Evolutionary conservation across 2,329 filamentous ascomycete species (phyloP).

Genomic region (Aspergillus pseudoterreus): DNA sequence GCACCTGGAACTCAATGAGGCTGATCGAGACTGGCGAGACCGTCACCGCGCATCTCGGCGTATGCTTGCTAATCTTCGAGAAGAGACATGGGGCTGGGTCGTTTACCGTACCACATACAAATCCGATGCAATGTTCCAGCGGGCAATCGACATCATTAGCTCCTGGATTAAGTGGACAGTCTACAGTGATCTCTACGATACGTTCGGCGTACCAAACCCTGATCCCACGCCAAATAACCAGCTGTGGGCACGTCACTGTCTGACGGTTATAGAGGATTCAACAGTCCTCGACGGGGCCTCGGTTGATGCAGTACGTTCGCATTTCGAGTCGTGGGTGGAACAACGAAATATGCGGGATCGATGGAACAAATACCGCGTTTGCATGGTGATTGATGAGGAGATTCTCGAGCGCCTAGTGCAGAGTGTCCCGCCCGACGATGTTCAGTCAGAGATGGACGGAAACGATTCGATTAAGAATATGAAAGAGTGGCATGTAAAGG

Average conservation of each 20-base stretch:
- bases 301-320: neutral
- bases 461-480: too few relatives aligned
- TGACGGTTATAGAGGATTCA: slow-evolving; percentile 3
- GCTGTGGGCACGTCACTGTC: neutral
- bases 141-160: neutral
- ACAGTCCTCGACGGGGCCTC: neutral
- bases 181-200: neutral
- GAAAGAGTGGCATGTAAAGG: neutral
- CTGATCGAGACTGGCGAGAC: neutral
- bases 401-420: too few relatives aligned
- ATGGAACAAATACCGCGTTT: slow-evolving; percentile 2
- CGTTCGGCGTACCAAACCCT: neutral
- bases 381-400: slow-evolving; percentile 1
- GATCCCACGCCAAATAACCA: neutral
- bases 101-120: slow-evolving; percentile 2
- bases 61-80: neutral
- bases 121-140: neutral
- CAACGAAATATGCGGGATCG: neutral
- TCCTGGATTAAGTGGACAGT: neutral
- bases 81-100: slow-evolving; percentile 3
- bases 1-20: too few relatives aligned
- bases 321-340: slow-evolving; percentile 4
- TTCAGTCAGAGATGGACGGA: too few relatives aligned
- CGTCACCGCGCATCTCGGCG: neutral
- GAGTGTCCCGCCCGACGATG: too few relatives aligned